Percentiles rank a stretch among this genome's conserved stretches.
These are phyloP conservation scores for Lentinula raphanica DNA, from an alignment of 768 basidiomycete genomes.

Conservation along the genomic window DNA sequence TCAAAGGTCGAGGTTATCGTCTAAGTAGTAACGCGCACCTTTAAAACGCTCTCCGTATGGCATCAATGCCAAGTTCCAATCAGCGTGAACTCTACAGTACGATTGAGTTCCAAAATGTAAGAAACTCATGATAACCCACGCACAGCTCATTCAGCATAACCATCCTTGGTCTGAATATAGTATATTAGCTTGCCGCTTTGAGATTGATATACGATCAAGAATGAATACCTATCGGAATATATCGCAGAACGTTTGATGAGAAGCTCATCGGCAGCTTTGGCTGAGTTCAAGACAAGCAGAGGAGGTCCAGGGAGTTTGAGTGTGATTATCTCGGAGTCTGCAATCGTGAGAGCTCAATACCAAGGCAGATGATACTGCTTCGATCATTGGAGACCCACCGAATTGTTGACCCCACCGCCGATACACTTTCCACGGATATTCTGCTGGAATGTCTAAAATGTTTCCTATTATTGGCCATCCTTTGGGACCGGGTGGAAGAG, in stretches of 20 bases:
- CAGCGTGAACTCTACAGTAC: conserved; percentile 26
- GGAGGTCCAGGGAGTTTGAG: conserved; percentile 25
- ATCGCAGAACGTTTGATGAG: conserved; percentile 29
- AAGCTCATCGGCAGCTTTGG: conserved; percentile 25
- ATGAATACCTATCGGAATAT: conserved; percentile 29
- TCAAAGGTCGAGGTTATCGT: conserved; percentile 7
- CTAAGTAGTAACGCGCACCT: conserved; percentile 9
- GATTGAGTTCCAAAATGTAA: neutral
- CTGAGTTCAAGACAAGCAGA: conserved; percentile 28
- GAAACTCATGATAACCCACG: conserved; percentile 1
- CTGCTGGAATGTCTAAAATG: conserved; percentile 1
- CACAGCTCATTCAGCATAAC: conserved; percentile 29
- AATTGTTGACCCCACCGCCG: neutral
- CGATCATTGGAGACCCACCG: neutral
- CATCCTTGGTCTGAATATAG: conserved; percentile 5
- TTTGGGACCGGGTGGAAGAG: conserved; percentile 7
- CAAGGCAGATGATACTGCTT: too few species aligned
- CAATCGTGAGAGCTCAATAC: neutral
- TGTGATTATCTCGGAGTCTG: conserved; percentile 17
- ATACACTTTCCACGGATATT: neutral
- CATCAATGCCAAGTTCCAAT: conserved; percentile 30
- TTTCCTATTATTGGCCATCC: conserved; percentile 9
- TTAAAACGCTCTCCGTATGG: conserved; percentile 28
- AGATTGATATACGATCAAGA: neutral
- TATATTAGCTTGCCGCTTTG: neutral